Base-by-base conservation (phyloP, 768 basidiomycete genomes). In the Mycena crocata region DNA sequence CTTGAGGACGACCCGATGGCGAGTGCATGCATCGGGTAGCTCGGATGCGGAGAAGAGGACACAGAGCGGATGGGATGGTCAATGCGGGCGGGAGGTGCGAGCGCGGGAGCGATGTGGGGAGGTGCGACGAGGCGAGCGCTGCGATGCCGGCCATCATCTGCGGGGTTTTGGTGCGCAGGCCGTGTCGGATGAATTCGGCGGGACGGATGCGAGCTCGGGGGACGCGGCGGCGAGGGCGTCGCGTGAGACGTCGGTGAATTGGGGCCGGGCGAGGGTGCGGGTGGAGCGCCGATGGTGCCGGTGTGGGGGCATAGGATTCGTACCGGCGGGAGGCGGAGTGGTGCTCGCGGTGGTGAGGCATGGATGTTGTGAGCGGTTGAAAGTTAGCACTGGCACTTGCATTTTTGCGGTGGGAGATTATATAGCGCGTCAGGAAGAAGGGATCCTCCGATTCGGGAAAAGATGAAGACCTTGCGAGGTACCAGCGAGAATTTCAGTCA, bases 191-290 rank as follows among this genome's bases (percentile, higher is more conserved):
- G 68, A 87, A 91, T 15, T 84, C 78, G 35, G 86, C 65, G 21
- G 86, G 14, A 85, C 80, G 23, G 82, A 83, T 9, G 64, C 77
- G 12, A 90, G 78, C 13, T 79, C 81, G 26, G 87, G 84, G 35
- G 87, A 86, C 61, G 87, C 79, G 10, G 85, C 84, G 3, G 75
- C 72, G 39, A 93, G 70, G 40, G 84, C 81, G 34, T 85, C 85
- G 24, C 74, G 71, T 19, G 83, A 74, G 49, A 91, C 78, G 42
- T 84, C 84, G 31, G 78, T 70, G 66, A 81, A 89, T 1, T 80
- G 75, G 0, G 90, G 89, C 19, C 87, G 85, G 34, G 78, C 76
- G 24, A 92, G 86, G n/a, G n/a, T n/a, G n/a, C n/a, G n/a, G n/a
- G n/a, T n/a, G n/a, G n/a, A n/a, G n/a, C n/a, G n/a, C n/a, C n/a